Conservation (phyloP, 2,329 filamentous ascomycete genomes). For the Amylocarpus encephaloides region DNA sequence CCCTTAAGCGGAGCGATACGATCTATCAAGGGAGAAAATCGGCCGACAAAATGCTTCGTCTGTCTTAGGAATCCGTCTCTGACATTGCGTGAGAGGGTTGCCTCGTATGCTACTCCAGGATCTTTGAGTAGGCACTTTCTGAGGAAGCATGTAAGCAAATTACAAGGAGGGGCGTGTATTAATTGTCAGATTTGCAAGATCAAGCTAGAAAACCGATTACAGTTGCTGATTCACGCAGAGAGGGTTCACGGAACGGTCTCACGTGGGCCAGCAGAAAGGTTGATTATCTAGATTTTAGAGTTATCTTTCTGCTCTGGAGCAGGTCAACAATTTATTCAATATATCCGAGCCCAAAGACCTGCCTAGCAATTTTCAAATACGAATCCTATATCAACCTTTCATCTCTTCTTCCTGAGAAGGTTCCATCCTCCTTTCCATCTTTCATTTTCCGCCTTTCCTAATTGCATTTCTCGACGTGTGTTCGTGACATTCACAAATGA, state of each 20-base stretch:
- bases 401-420: too few relatives aligned
- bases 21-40: slow-evolving; percentile 10
- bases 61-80: neutral
- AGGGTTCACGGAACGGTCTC: neutral
- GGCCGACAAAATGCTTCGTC: slow-evolving; percentile 4
- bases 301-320: too few relatives aligned
- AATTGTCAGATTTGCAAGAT: slow-evolving; percentile 2
- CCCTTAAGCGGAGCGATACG: slow-evolving; percentile 5
- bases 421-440: too few relatives aligned
- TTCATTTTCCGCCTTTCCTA: too few relatives aligned
- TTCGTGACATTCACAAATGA: too few relatives aligned
- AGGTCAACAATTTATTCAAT: too few relatives aligned
- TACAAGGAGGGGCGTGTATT: slow-evolving; percentile 1
- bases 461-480: too few relatives aligned
- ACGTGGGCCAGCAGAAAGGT: neutral
- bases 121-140: slow-evolving; percentile 9
- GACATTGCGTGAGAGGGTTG: slow-evolving; percentile 1
- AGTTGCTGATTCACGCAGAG: neutral
- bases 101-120: slow-evolving; percentile 2
- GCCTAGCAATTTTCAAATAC: too few relatives aligned
- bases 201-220: neutral
- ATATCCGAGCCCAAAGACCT: too few relatives aligned
- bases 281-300: slow-evolving; percentile 1
- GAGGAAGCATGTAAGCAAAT: slow-evolving; percentile 6
- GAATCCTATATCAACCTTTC: too few relatives aligned